These are phyloP conservation scores for Yarrowia galli DNA, from an alignment of 1,139 yeast genomes.

Conservation along the genomic window DNA sequence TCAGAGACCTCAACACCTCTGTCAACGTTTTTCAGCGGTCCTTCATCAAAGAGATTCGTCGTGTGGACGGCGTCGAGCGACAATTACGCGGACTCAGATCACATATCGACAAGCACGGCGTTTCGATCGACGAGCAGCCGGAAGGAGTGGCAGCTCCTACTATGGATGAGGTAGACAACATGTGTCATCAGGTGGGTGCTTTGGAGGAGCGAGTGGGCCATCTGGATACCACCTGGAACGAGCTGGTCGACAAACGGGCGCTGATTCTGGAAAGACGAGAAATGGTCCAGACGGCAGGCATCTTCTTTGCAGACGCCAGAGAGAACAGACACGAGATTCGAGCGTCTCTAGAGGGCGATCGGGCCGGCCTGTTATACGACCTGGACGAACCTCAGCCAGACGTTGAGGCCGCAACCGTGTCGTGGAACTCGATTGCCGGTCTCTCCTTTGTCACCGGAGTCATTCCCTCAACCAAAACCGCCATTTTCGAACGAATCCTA, in stretches of 20 bases:
- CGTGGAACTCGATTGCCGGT: slow-evolving; percentile 41
- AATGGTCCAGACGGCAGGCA: slow-evolving; percentile 38
- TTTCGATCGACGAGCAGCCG: slow-evolving; percentile 46
- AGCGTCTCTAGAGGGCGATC: slow-evolving; percentile 47
- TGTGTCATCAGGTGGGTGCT: slow-evolving; percentile 14
- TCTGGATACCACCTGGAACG: slow-evolving; percentile 23
- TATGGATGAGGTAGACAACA: slow-evolving; percentile 47
- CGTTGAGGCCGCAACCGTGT: slow-evolving; percentile 40
- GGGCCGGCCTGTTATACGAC: slow-evolving; percentile 30
- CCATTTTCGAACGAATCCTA: slow-evolving; percentile 79
- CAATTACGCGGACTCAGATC: slow-evolving; percentile 55
- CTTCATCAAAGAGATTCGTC: slow-evolving; percentile 80
- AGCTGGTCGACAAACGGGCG: slow-evolving; percentile 27
- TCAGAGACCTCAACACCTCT: slow-evolving; percentile 82
- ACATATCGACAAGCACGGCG: slow-evolving; percentile 46
- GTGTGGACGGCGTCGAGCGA: slow-evolving; percentile 67
- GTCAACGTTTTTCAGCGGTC: slow-evolving; percentile 86
- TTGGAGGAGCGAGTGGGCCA: slow-evolving; percentile 28
- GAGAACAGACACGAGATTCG: slow-evolving; percentile 50
- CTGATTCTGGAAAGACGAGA: slow-evolving; percentile 28
- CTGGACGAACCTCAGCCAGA: slow-evolving; percentile 39
- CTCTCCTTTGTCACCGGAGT: slow-evolving; percentile 77
- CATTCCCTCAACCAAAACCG: slow-evolving; percentile 72
- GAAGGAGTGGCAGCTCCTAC: slow-evolving; percentile 47
- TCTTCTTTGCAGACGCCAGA: slow-evolving; percentile 47